Percentiles rank a stretch among this genome's conserved stretches.
Conservation (phyloP, 345 rosid genomes). For the Salix exigua region DNA sequence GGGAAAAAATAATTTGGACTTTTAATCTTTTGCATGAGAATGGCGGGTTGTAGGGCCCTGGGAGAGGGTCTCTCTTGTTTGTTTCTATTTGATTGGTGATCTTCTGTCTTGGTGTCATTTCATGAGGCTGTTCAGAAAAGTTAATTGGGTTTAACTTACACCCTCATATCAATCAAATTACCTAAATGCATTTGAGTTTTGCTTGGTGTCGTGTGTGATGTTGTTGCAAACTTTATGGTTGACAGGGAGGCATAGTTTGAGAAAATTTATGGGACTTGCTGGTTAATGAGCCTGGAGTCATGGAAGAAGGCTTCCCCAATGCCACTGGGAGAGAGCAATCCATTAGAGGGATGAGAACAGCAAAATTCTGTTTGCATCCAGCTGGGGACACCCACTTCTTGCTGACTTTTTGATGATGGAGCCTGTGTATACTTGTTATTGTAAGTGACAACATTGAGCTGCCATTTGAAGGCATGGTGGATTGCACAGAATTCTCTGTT, state of each 20-base stretch:
- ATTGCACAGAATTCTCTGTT: conserved; percentile 70
- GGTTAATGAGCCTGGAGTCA: conserved; percentile 48
- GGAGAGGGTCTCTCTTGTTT: background rate
- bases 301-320: conserved; percentile 99
- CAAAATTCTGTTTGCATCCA: conserved; percentile 94
- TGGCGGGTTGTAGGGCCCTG: background rate
- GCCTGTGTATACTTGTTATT: conserved; percentile 89
- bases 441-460: conserved; percentile 86
- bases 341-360: conserved; percentile 80
- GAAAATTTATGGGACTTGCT: conserved; percentile 85
- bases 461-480: conserved; percentile 83
- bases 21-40: background rate
- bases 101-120: background rate
- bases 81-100: background rate
- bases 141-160: background rate
- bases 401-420: conserved; percentile 92
- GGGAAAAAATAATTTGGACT: background rate
- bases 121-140: background rate
- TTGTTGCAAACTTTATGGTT: background rate
- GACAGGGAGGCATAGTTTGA: conserved; percentile 77
- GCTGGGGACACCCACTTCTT: conserved; percentile 97
- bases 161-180: background rate
- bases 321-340: conserved; percentile 91
- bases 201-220: background rate
- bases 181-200: background rate